Base-by-base conservation (phyloP, 2,329 filamentous ascomycete species). In the Diplodia seriata region DNA sequence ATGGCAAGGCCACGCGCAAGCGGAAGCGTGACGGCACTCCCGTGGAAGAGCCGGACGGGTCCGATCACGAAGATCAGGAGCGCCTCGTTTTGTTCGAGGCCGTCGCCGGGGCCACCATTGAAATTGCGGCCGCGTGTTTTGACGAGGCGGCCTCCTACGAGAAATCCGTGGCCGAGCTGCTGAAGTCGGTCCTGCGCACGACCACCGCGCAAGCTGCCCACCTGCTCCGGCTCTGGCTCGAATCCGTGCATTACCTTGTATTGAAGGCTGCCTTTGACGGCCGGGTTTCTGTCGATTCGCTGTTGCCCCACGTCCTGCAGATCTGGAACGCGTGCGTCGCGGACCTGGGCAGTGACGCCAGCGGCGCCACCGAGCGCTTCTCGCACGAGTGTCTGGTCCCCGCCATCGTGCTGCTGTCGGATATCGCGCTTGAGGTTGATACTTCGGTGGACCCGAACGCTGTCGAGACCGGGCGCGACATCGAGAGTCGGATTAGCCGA, bases 371-470 rank as follows among this genome's bases (percentile, higher is more conserved):
- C 1, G 75, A 78, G 31, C 73, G 76, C n/a, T 81, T 80, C 68
- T 76, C 76, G 14, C 72, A 71, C n/a, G 74, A 79, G 50, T 80
- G 78, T 67, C 73, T 81, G 20, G 69, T 79, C 3, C 74, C 78
- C 14, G 71, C 72, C 4, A 69, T 78, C 8, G 68, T 68, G 15
- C 74, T 79, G 15, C 70, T 74, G 40, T 70, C 76, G 40, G 62
- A 70, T 3, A 50, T 66, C n/a, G 26, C 64, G n/a, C 40, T 36
- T 29, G 43, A 66, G 47, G 31, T 49, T 36, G 63, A 57, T 50
- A 15, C 54, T 59, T 51, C 64, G 29, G 31, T 56, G 49, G 53
- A 66, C 18, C 53, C 51, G 29, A 57, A 54, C 26, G 29, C 64
- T 50, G 55, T 50, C 64, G 55, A 67, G 55, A 53, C 33, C 23